Conservation (phyloP, 257 asterid genomes). For the Rauvolfia tetraphylla region DNA sequence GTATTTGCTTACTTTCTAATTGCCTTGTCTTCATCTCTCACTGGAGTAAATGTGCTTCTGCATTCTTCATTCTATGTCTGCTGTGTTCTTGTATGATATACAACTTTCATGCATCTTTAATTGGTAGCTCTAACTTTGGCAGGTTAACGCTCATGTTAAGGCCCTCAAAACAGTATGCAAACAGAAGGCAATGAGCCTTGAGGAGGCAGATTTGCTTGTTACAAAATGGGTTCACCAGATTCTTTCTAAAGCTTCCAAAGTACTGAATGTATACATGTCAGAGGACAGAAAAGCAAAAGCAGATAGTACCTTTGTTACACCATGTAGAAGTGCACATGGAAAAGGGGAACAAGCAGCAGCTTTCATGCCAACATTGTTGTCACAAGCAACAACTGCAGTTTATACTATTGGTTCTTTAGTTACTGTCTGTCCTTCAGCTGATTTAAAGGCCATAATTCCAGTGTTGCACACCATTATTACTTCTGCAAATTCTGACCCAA, state of each 20-base stretch:
- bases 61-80: not conserved
- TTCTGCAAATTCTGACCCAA: conserved; percentile 51
- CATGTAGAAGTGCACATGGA: conserved; percentile 32
- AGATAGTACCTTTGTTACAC: conserved; percentile 48
- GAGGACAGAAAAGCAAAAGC: conserved; percentile 32
- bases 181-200: conserved; percentile 52
- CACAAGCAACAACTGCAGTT: conserved; percentile 55
- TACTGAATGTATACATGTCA: conserved; percentile 55
- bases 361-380: conserved; percentile 32
- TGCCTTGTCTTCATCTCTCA: not conserved
- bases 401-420: conserved; percentile 81
- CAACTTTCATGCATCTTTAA: conserved; percentile 4
- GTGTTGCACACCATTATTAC: conserved; percentile 69
- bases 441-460: conserved; percentile 57
- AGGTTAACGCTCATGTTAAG: conserved; percentile 96
- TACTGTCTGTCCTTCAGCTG: conserved; percentile 63
- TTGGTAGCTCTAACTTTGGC: conserved; percentile 27
- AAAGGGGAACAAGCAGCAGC: conserved; percentile 37
- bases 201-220: conserved; percentile 67
- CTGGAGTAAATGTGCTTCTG: not conserved
- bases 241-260: conserved; percentile 52
- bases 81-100: not conserved
- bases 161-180: conserved; percentile 84
- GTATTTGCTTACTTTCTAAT: not conserved
- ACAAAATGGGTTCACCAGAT: conserved; percentile 70